Evolutionary conservation across 306 rosid genomes (phyloP).

Genomic region (Vigna radiata): DNA sequence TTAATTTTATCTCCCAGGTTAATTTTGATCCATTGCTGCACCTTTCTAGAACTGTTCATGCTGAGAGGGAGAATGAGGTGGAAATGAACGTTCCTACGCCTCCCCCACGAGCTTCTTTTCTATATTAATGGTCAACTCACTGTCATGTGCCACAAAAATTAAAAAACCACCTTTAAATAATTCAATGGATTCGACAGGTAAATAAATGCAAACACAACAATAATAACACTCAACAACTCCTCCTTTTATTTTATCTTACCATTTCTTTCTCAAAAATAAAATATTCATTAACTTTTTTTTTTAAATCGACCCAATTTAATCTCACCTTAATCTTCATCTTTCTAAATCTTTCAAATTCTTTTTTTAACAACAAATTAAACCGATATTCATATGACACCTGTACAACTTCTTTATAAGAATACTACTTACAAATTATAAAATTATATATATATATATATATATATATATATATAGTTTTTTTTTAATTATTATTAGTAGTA

Average conservation of each 20-base stretch:
- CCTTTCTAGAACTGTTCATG: too few species aligned
- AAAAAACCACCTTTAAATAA: background rate
- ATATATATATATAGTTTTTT: too few species aligned
- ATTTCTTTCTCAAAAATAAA: background rate
- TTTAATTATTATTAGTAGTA: too few species aligned
- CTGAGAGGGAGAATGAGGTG: background rate
- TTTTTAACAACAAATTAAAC: too few species aligned
- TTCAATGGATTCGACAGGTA: conserved; percentile 25
- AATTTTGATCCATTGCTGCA: background rate
- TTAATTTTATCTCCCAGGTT: background rate
- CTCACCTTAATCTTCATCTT: background rate
- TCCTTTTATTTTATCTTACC: background rate
- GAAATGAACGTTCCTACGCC: conserved; percentile 11
- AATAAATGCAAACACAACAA: conserved; percentile 5
- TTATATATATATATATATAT: too few species aligned
- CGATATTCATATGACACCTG: too few species aligned
- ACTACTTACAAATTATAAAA: too few species aligned
- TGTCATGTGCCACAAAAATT: conserved; percentile 29
- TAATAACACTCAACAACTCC: background rate
- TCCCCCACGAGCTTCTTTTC: background rate
- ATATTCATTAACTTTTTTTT: background rate
- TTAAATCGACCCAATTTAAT: background rate
- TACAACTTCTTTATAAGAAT: too few species aligned
- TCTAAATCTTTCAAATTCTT: background rate
- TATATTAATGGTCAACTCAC: conserved; percentile 32